These are phyloP conservation scores for Boletus tomentosulus DNA, from an alignment of 768 basidiomycete species.

Conservation along the genomic window DNA sequence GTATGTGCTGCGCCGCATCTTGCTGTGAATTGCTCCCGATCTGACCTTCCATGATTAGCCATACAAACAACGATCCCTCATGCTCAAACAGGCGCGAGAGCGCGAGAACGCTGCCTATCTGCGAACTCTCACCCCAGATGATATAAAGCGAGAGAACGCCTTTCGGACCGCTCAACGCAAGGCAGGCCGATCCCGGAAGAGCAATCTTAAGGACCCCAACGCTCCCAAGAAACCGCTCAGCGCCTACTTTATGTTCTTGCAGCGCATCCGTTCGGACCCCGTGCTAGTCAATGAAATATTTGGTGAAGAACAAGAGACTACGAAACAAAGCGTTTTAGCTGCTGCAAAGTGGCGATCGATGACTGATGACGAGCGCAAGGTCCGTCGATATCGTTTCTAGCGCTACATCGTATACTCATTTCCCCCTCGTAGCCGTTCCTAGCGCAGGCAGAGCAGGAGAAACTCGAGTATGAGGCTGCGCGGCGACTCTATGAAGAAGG, in stretches of 20 bases:
- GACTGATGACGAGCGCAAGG: constrained; percentile 91
- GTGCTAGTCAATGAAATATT: constrained; percentile 76
- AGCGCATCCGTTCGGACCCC: constrained; percentile 79
- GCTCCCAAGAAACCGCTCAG: constrained; percentile 94
- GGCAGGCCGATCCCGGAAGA: constrained; percentile 87
- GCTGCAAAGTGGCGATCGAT: constrained; percentile 92
- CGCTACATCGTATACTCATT: constrained; percentile 11
- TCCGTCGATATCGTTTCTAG: constrained; percentile 32
- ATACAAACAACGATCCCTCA: constrained; percentile 79
- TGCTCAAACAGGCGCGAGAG: constrained; percentile 82
- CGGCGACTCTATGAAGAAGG: constrained; percentile 86
- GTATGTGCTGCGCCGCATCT: constrained; percentile 37
- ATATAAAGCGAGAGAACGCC: constrained; percentile 90
- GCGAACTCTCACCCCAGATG: constrained; percentile 84
- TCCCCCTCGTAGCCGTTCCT: constrained; percentile 68
- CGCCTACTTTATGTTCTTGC: constrained; percentile 94
- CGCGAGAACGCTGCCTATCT: constrained; percentile 81
- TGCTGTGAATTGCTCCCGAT: constrained; percentile 24
- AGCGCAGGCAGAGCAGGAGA: constrained; percentile 91
- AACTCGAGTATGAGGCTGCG: constrained; percentile 87
- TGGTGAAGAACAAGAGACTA: constrained; percentile 88
- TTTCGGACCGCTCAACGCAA: constrained; percentile 91
- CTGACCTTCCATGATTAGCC: constrained; percentile 46
- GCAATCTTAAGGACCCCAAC: constrained; percentile 95
- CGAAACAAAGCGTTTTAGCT: constrained; percentile 90